These are phyloP conservation scores for Kuraishia floccosa DNA, from an alignment of 805 yeast genomes.

Conservation along the genomic window DNA sequence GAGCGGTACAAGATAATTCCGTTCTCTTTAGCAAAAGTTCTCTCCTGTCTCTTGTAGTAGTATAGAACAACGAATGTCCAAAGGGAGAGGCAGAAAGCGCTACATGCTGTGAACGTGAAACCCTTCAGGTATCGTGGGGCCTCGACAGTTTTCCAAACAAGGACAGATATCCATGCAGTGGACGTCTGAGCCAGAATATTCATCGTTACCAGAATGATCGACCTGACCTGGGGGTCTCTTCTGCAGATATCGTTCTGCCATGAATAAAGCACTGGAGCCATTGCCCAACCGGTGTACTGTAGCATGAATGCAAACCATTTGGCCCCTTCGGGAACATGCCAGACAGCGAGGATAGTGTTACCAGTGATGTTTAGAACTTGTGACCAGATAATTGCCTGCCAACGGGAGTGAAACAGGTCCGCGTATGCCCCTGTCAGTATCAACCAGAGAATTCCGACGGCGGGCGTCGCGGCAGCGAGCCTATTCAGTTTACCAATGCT, in stretches of 20 bases:
- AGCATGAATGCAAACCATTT: constrained; percentile 10
- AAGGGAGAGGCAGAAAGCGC: no score
- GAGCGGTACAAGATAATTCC: no score
- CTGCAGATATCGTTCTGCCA: constrained; percentile 8
- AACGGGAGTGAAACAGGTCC: constrained; percentile 16
- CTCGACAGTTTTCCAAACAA: constrained; percentile 26
- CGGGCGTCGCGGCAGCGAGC: constrained; percentile 12
- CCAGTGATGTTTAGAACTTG: constrained; percentile 42
- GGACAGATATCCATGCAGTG: constrained; percentile 19
- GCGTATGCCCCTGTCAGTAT: constrained; percentile 16
- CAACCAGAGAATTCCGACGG: constrained; percentile 14
- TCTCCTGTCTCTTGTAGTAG: no score
- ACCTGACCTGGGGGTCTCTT: constrained; percentile 7
- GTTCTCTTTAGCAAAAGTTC: no score
- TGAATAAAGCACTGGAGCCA: constrained; percentile 8
- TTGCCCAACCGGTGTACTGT: constrained; percentile 7
- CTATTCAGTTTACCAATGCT: constrained; percentile 9
- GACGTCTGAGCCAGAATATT: constrained; percentile 7
- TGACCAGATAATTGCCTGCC: constrained; percentile 25
- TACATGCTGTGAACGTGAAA: constrained; percentile 25
- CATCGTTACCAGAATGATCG: constrained; percentile 7
- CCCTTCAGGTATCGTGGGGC: constrained; percentile 26
- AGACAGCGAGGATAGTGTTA: constrained; percentile 22
- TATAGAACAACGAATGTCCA: no score
- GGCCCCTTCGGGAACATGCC: constrained; percentile 10